These are phyloP conservation scores for Epichloe coenophiala DNA, from an alignment of 2,329 filamentous ascomycete genomes.

Conservation along the genomic window DNA sequence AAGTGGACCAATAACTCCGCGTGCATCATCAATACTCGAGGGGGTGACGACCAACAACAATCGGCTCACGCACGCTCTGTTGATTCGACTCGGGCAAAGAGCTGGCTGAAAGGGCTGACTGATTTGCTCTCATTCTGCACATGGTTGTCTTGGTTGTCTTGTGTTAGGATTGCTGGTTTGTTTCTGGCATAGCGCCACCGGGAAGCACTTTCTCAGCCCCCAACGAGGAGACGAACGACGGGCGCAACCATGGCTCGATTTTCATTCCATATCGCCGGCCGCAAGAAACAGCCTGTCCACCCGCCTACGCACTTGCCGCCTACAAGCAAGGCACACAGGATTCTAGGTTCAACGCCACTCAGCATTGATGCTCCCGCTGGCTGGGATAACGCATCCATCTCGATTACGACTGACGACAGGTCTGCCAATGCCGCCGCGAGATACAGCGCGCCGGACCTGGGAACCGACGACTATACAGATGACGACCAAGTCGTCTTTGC, in stretches of 20 bases:
- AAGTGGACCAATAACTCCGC: not conserved
- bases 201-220: not conserved
- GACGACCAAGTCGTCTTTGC: constrained; percentile 11
- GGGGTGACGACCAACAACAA: not conserved
- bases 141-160: not conserved
- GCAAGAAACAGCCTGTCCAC: constrained; percentile 26
- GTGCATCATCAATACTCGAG: not conserved
- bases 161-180: not conserved
- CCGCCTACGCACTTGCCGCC: constrained; percentile 19
- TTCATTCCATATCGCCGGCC: constrained; percentile 33
- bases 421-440: constrained; percentile 26
- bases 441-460: constrained; percentile 11
- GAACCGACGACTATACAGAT: constrained; percentile 6
- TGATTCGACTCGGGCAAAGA: too few species aligned
- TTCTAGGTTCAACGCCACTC: constrained; percentile 33
- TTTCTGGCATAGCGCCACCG: not conserved
- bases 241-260: constrained; percentile 28
- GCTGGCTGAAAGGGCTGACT: not conserved
- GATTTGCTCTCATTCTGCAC: not conserved
- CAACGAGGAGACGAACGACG: not conserved
- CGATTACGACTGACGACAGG: constrained; percentile 30
- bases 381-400: constrained; percentile 31
- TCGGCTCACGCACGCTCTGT: not conserved
- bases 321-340: constrained; percentile 37
- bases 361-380: constrained; percentile 24